Evolutionary conservation across 495 filamentous ascomycete species (phyloP), one percentile per base, ranked within the genome.

Genomic region (Xylaria longipes): DNA sequence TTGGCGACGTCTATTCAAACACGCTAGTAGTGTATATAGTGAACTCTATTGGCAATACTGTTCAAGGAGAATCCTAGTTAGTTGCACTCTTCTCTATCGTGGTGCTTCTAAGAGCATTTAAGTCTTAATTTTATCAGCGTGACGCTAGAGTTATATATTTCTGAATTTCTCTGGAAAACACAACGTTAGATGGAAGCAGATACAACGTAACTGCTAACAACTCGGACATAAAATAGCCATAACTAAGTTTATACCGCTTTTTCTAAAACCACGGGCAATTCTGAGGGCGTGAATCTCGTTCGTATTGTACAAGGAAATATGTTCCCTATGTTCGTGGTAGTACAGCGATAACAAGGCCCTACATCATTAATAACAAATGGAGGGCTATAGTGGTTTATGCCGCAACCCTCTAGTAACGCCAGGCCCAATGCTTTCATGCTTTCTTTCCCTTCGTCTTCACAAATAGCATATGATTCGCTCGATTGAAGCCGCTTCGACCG

Each of bases 291-390:
- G 9, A 27, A 63, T 63, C 39, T 61, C n/a, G 48, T 52, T 75
- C 68, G 60, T 71, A 70, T 70, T 72, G 41, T 77, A 74, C 71
- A 78, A 41, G 48, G 25, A 65, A n/a, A 48, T 11, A 41, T 65
- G 31, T 27, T 15, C 62, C 52, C 22, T 5, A 39, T 37, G 7
- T 17, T 65, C 29, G 46, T 27, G 48, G 35, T 65, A 57, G 66
- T 71, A 71, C 69, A 71, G 5, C 8, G 11, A 58, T 35, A n/a
- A 25, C 56, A 65, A 65, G 37, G 58, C 62, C 25, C 48, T 60
- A 15, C 35, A 61, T 70, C 41, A 6, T 60, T 45, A 67, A 56
- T 43, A 63, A 63, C 6, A 54, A 61, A 65, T 35, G 45, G 50
- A 50, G 37, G 37, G 7, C 37, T 35, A 35, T 33, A 50, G 17